Conservation (phyloP, 129 eudicot genomes). For the Artemisia annua region DNA sequence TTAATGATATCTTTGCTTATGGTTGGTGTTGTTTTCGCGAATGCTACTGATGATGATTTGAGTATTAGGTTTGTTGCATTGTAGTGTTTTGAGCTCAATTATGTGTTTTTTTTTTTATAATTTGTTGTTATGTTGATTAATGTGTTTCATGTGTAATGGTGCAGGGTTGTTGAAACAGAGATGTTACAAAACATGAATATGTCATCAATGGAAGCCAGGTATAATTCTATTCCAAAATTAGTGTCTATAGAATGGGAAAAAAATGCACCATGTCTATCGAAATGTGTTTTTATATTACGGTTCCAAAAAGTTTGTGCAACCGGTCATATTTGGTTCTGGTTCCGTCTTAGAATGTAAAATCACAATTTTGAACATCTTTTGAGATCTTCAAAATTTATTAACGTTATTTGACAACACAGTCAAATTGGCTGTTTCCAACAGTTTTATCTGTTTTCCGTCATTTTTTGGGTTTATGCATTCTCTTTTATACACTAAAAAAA, state of each 20-base stretch:
- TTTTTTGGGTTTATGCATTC: too few species aligned
- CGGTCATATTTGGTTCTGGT: too few species aligned
- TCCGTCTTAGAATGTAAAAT: too few species aligned
- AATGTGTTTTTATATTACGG: too few species aligned
- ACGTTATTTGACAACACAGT: conserved; percentile 26
- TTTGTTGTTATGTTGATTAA: not conserved
- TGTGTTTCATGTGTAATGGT: not conserved
- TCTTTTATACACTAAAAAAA: too few species aligned
- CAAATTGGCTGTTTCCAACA: not conserved
- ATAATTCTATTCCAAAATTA: too few species aligned
- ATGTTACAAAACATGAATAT: too few species aligned
- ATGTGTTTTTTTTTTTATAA: not conserved
- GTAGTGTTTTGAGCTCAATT: not conserved
- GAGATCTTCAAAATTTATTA: conserved; percentile 31
- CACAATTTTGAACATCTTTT: not conserved
- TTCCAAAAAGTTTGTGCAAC: too few species aligned
- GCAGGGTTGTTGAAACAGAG: too few species aligned
- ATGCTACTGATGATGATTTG: not conserved
- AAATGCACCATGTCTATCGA: too few species aligned
- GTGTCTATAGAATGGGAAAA: too few species aligned
- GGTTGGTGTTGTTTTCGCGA: not conserved
- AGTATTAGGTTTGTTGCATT: conserved; percentile 22
- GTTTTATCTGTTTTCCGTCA: not conserved
- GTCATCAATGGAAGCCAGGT: too few species aligned
- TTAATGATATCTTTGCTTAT: conserved; percentile 22